These are phyloP conservation scores for Rheum nobile DNA, from an alignment of 148 eudicot species.

Conservation along the genomic window DNA sequence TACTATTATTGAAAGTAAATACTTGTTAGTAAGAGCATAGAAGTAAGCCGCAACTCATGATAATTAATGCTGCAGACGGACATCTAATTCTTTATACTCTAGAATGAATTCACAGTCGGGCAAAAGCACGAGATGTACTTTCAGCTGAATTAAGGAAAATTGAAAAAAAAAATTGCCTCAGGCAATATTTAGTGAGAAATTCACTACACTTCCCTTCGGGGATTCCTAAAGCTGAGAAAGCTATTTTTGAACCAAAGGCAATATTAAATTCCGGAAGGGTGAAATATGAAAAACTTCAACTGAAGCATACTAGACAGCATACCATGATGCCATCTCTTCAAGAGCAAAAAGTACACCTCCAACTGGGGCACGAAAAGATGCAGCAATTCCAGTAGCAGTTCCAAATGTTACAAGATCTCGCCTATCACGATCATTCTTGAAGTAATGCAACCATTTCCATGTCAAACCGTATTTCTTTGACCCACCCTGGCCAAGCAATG, in stretches of 20 bases:
- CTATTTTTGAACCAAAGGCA: background rate
- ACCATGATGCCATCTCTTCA: conserved; percentile 99
- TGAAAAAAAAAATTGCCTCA: background rate
- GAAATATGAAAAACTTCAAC: background rate
- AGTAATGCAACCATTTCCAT: conserved; percentile 72
- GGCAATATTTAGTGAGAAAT: background rate
- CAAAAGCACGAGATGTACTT: background rate
- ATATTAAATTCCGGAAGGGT: background rate
- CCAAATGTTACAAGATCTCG: conserved; percentile 94
- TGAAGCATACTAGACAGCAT: conserved; percentile 11
- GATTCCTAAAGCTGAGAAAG: background rate
- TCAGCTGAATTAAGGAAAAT: background rate
- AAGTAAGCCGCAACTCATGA: background rate
- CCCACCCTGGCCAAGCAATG: conserved; percentile 72
- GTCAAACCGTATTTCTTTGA: conserved; percentile 61
- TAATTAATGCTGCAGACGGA: background rate
- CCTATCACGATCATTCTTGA: conserved; percentile 78
- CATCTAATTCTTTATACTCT: background rate
- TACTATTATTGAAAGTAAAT: too few species aligned
- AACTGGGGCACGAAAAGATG: conserved; percentile 96
- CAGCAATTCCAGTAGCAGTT: conserved; percentile 89
- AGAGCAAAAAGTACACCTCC: conserved; percentile 93
- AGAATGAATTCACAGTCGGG: background rate
- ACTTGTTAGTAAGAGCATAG: background rate
- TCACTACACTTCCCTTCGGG: background rate